phyloP scores from a whole-genome alignment of 139 green algal genomes.

The Coelastrella sp. region DNA sequence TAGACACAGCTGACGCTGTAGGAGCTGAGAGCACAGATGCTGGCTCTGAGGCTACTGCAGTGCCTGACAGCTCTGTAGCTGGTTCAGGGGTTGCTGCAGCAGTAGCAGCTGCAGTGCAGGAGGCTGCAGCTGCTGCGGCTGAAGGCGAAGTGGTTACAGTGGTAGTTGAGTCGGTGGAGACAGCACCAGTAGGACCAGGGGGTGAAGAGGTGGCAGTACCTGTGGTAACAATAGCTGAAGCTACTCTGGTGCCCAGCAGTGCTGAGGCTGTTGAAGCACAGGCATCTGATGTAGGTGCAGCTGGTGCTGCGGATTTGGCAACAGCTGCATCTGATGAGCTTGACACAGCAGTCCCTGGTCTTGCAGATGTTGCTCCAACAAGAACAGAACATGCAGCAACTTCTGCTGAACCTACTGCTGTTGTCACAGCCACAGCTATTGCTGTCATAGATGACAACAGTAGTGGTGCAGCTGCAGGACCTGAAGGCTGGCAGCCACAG shows the following conservation, averaged over 20 bases:
- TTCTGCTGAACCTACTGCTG: not conserved
- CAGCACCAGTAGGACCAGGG: not conserved
- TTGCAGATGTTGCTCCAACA: not conserved
- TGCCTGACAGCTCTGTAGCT: not conserved
- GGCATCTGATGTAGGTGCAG: not conserved
- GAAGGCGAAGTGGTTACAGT: not conserved
- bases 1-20: not conserved
- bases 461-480: not conserved
- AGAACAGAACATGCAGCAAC: not conserved
- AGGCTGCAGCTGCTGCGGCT: not conserved
- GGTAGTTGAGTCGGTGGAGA: not conserved
- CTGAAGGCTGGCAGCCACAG: slow-evolving; percentile 9
- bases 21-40: not conserved
- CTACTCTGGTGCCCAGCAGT: too few species aligned
- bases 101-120: not conserved
- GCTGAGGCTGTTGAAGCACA: not conserved
- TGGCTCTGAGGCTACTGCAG: not conserved
- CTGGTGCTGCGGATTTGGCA: not conserved
- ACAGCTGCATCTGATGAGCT: not conserved
- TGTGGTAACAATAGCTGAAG: not conserved
- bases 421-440: not conserved
- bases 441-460: not conserved
- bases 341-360: not conserved
- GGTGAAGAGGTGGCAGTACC: not conserved
- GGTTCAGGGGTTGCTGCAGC: not conserved